These are phyloP conservation scores for Dactylonectria estremocensis DNA, from an alignment of 2,329 filamentous ascomycete genomes.

Conservation along the genomic window DNA sequence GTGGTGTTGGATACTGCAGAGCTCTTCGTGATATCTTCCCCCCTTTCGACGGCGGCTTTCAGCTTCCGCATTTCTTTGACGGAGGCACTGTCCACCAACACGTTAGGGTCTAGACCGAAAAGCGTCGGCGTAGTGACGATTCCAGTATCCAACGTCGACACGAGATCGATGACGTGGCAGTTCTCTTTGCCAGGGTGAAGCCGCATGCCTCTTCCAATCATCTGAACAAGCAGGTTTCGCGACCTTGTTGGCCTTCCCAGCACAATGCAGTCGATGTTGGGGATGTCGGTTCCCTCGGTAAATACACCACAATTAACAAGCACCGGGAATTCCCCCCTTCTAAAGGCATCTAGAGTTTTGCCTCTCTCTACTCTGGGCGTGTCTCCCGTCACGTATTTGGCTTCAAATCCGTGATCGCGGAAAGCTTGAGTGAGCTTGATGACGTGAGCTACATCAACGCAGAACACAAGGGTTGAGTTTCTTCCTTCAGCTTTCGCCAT, in stretches of 20 bases:
- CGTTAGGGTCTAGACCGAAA: constrained; percentile 89
- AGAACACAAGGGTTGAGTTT: constrained; percentile 93
- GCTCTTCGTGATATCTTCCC: constrained; percentile 50
- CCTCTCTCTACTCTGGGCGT: constrained; percentile 80
- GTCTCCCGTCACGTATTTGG: constrained; percentile 87
- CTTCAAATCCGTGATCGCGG: constrained; percentile 83
- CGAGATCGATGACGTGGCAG: constrained; percentile 97
- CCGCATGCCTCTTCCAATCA: constrained; percentile 96
- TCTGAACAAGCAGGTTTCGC: constrained; percentile 94
- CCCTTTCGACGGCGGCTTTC: constrained; percentile 63
- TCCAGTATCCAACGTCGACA: constrained; percentile 85
- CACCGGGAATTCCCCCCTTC: constrained; percentile 83
- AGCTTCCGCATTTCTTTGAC: constrained; percentile 73
- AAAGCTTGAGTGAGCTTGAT: constrained; percentile 82
- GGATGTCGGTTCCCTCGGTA: constrained; percentile 97
- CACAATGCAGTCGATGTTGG: constrained; percentile 94
- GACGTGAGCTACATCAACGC: constrained; percentile 91
- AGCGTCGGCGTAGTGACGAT: constrained; percentile 93
- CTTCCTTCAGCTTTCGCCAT: constrained; percentile 79
- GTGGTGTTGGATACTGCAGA: constrained; percentile 29
- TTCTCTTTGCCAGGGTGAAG: constrained; percentile 85
- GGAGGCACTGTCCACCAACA: constrained; percentile 79
- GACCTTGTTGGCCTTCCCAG: constrained; percentile 91
- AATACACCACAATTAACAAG: constrained; percentile 96
- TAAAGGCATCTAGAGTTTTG: constrained; percentile 83